Percentiles rank a stretch among this genome's conserved stretches.
phyloP scores from a whole-genome alignment of 2,329 filamentous ascomycete species.

The Ophiostoma piceae region DNA sequence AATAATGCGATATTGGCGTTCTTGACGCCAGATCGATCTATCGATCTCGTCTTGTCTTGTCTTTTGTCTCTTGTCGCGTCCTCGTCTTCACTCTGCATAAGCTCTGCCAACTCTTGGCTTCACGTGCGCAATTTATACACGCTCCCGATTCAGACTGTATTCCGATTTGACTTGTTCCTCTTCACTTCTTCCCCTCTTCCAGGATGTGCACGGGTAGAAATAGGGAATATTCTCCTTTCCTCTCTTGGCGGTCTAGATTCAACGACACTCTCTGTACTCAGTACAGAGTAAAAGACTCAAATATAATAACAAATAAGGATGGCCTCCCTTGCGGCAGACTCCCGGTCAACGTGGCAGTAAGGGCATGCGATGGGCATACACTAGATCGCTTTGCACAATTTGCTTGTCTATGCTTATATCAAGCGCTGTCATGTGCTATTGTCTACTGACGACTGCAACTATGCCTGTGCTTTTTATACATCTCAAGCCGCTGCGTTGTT shows the following conservation, averaged over 20 bases:
- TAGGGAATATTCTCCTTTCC: neutral
- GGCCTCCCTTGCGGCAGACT: constrained; percentile 4
- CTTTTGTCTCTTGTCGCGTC: neutral
- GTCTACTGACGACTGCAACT: too few relatives aligned
- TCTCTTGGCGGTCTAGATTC: constrained; percentile 1
- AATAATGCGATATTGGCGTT: neutral
- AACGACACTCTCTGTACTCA: neutral
- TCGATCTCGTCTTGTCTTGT: neutral
- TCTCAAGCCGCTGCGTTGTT: neutral
- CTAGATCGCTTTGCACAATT: neutral
- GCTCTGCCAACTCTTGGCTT: constrained; percentile 1
- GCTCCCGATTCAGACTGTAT: neutral
- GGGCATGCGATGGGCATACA: neutral
- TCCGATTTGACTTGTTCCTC: neutral
- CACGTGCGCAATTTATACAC: constrained; percentile 1
- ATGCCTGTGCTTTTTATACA: neutral
- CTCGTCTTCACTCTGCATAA: neutral
- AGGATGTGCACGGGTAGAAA: neutral
- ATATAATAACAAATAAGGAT: neutral
- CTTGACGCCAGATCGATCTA: too few relatives aligned
- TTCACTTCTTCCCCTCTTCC: neutral
- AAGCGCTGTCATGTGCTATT: neutral
- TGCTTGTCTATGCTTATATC: neutral
- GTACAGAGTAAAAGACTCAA: neutral
- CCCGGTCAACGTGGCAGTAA: constrained; percentile 10